Percentiles rank a stretch among this genome's conserved stretches.
Conservation (phyloP, 2,329 filamentous ascomycete species). For the Penicillium sp. region DNA sequence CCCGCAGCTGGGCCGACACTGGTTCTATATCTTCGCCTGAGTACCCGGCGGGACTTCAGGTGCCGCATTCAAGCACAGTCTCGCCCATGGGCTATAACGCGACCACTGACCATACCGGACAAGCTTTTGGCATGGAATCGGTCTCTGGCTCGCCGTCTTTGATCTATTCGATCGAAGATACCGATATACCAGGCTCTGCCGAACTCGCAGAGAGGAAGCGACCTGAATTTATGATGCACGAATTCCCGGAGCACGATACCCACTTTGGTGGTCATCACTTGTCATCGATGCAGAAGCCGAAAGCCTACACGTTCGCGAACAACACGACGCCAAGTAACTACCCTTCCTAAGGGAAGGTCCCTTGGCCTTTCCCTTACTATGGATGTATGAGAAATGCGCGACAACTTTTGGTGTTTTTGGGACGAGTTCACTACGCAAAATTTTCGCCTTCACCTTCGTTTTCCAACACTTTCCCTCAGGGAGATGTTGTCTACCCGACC, state of each 20-base stretch:
- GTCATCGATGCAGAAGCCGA: conserved; percentile 31
- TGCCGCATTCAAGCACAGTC: conserved; percentile 29
- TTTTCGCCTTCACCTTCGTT: conserved; percentile 5
- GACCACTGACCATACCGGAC: conserved; percentile 24
- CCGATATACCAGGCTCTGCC: conserved; percentile 22
- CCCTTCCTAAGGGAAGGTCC: conserved; percentile 12
- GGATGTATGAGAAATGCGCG: conserved; percentile 22
- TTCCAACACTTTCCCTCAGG: conserved; percentile 1
- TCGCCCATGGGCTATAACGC: conserved; percentile 34
- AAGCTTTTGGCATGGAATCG: conserved; percentile 23
- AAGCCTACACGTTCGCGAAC: conserved; percentile 37
- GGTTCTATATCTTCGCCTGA: conserved; percentile 37
- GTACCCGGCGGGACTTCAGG: conserved; percentile 29
- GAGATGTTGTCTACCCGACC: conserved; percentile 10
- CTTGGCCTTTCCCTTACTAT: conserved; percentile 18
- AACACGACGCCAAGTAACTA: conserved; percentile 38
- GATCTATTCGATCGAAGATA: conserved; percentile 28
- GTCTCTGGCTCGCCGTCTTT: conserved; percentile 27
- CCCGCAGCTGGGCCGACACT: conserved; percentile 37
- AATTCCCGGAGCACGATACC: conserved; percentile 39
- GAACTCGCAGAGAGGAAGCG: conserved; percentile 26
- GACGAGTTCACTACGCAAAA: conserved; percentile 17
- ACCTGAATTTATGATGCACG: conserved; percentile 38
- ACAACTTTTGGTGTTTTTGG: conserved; percentile 15
- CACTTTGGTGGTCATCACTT: conserved; percentile 37